These are phyloP conservation scores for Albizia julibrissin DNA, from an alignment of 306 rosid species.

Conservation along the genomic window DNA sequence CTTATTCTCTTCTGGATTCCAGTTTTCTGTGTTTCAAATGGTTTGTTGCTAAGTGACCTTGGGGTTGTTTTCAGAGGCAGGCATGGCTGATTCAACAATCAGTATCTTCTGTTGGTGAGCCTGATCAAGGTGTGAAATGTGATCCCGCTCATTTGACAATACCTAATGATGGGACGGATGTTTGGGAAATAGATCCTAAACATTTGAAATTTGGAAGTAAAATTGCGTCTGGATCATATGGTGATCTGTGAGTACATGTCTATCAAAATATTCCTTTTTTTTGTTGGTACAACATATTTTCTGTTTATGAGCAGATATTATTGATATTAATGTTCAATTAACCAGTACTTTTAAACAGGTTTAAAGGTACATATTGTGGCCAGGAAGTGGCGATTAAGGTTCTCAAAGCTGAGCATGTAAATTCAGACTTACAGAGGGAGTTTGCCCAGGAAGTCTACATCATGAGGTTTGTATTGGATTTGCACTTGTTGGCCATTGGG, in stretches of 20 bases:
- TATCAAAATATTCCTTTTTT: constrained; percentile 12
- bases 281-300: constrained; percentile 10
- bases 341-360: constrained; percentile 52
- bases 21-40: constrained; percentile 1
- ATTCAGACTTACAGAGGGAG: constrained; percentile 84
- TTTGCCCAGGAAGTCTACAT: constrained; percentile 94
- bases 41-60: constrained; percentile 34
- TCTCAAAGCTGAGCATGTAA: constrained; percentile 84
- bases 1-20: neutral
- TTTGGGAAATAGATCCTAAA: constrained; percentile 92
- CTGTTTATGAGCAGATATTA: constrained; percentile 14
- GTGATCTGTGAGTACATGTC: constrained; percentile 80
- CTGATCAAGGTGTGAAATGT: constrained; percentile 55
- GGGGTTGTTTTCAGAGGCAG: constrained; percentile 55
- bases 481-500: constrained; percentile 10
- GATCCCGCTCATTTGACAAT: constrained; percentile 66
- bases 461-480: constrained; percentile 65
- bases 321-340: constrained; percentile 20
- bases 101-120: constrained; percentile 50
- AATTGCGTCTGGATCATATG: constrained; percentile 92
- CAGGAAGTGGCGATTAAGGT: constrained; percentile 98
- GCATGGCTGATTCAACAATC: constrained; percentile 55
- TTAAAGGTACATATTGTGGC: constrained; percentile 85
- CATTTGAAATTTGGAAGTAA: constrained; percentile 75
- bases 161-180: constrained; percentile 91